Conservation (phyloP, 306 rosid species). For the Castanospermum australe region DNA sequence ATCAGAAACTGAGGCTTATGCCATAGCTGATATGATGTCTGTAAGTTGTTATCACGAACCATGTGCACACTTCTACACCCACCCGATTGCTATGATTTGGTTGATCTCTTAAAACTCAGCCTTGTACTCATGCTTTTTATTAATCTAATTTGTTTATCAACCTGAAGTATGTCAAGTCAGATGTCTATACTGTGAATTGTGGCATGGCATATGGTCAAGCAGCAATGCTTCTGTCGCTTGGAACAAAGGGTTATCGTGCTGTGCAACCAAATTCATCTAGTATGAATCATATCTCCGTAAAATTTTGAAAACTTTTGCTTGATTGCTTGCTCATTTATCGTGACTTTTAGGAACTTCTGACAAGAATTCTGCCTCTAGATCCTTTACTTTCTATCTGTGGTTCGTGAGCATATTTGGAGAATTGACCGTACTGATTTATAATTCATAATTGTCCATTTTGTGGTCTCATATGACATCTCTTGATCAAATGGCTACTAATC, state of each 20-base stretch:
- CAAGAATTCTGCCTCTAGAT: not conserved
- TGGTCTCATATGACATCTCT: not conserved
- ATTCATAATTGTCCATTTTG: slow-evolving; percentile 7
- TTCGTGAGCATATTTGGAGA: not conserved
- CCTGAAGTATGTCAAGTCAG: slow-evolving; percentile 74
- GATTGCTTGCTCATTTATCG: slow-evolving; percentile 16
- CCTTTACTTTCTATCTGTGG: not conserved
- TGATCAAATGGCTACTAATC: not conserved
- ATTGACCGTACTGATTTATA: not conserved
- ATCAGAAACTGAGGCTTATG: slow-evolving; percentile 88
- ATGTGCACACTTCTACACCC: too few species aligned
- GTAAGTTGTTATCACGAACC: slow-evolving; percentile 56
- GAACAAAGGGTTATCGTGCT: slow-evolving; percentile 85
- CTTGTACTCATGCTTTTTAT: not conserved
- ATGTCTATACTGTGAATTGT: slow-evolving; percentile 79
- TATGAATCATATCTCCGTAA: slow-evolving; percentile 42
- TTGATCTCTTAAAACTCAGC: slow-evolving; percentile 11
- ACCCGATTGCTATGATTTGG: slow-evolving; percentile 3
- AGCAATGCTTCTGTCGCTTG: slow-evolving; percentile 85
- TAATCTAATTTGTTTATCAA: not conserved
- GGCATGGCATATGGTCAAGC: slow-evolving; percentile 98
- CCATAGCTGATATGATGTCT: slow-evolving; percentile 82
- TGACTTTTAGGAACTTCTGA: slow-evolving; percentile 3
- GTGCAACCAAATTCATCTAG: slow-evolving; percentile 77
- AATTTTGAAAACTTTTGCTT: not conserved